phyloP scores from a whole-genome alignment of 2,329 filamentous ascomycete species.

The Chalaropsis thielavioides region DNA sequence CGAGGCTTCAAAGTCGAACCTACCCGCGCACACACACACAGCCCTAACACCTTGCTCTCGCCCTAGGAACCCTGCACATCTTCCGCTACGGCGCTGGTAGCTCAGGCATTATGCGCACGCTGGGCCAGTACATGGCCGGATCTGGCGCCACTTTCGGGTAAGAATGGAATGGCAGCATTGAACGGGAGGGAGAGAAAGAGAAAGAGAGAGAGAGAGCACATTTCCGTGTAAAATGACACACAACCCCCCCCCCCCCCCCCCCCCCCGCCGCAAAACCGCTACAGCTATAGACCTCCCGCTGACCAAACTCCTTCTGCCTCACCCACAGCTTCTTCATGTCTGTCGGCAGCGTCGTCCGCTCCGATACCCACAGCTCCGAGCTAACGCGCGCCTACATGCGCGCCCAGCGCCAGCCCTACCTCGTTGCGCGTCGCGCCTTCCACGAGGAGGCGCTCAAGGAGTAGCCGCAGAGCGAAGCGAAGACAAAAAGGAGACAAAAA shows the following conservation, averaged over 20 bases:
- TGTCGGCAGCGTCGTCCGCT: constrained; percentile 90
- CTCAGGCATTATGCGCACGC: constrained; percentile 82
- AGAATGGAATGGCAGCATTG: too few species aligned
- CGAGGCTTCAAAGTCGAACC: not conserved
- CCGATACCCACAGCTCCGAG: constrained; percentile 68
- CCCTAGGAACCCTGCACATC: constrained; percentile 73
- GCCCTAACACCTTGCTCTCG: constrained; percentile 18
- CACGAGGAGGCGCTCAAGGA: constrained; percentile 19
- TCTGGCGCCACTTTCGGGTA: constrained; percentile 95
- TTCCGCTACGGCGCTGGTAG: constrained; percentile 87
- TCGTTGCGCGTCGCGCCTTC: constrained; percentile 33
- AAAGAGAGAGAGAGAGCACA: too few species aligned
- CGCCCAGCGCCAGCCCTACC: constrained; percentile 59
- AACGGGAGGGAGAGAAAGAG: too few species aligned
- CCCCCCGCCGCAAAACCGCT: not conserved
- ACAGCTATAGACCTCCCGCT: not conserved
- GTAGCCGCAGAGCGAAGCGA: too few species aligned
- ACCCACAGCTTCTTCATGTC: constrained; percentile 80
- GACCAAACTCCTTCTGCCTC: too few species aligned
- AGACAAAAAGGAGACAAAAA: too few species aligned
- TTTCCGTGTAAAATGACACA: too few species aligned
- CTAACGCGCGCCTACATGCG: constrained; percentile 46
- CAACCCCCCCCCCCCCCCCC: too few species aligned
- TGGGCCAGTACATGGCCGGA: constrained; percentile 93
- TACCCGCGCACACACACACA: constrained; percentile 1